Conservation (phyloP, 805 yeast species). For the Metschnikowia proteae region DNA sequence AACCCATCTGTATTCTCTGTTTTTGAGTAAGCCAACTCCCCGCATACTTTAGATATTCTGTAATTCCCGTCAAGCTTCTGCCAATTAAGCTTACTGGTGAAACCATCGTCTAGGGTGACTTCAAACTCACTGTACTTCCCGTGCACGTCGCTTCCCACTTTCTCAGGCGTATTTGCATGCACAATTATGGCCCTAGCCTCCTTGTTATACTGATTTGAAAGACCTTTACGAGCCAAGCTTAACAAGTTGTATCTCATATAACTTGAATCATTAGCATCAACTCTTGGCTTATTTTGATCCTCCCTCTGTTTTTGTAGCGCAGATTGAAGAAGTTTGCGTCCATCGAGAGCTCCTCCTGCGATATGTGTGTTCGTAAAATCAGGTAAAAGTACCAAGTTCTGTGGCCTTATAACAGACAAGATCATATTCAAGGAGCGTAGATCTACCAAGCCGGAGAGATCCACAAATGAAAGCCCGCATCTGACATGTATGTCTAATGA, state of each 20-base stretch:
- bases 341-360: constrained; percentile 23
- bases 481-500: constrained; percentile 43
- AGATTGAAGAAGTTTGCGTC: constrained; percentile 24
- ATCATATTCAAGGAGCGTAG: constrained; percentile 75
- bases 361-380: constrained; percentile 32
- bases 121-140: constrained; percentile 44
- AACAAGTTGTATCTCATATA: constrained; percentile 31
- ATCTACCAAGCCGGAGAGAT: constrained; percentile 81
- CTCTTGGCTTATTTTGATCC: constrained; percentile 22
- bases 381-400: constrained; percentile 57
- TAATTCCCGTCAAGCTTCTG: constrained; percentile 78
- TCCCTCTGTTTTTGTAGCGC: constrained; percentile 31
- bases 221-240: constrained; percentile 29
- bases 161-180: constrained; percentile 37
- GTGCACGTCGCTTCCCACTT: constrained; percentile 48
- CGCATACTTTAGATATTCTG: constrained; percentile 77
- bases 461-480: constrained; percentile 74
- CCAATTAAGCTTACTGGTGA: constrained; percentile 70
- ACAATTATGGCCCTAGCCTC: constrained; percentile 32
- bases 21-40: constrained; percentile 46
- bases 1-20: constrained; percentile 10
- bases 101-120: constrained; percentile 61
- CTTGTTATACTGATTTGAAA: constrained; percentile 16
- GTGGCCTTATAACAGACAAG: constrained; percentile 74
- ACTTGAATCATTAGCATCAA: constrained; percentile 17